phyloP scores from a whole-genome alignment of 257 asterid species.

The Hygrophila difformis region DNA sequence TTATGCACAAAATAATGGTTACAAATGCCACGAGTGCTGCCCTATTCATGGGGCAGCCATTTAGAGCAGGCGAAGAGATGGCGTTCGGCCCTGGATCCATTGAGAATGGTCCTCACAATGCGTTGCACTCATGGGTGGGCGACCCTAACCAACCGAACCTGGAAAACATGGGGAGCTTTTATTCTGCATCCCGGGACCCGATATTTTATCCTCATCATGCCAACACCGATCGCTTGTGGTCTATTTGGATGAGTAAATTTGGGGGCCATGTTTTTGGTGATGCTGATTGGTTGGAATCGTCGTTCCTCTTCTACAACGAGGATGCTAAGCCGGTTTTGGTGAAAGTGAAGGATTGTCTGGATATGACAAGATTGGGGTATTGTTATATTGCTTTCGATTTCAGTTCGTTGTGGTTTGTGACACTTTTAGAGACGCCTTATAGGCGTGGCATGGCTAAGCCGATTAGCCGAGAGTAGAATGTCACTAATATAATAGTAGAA shows the following conservation, averaged over 20 bases:
- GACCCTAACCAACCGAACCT: background rate
- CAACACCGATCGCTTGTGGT: conserved; percentile 14
- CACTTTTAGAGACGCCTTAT: too few relatives aligned
- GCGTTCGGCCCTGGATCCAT: conserved; percentile 1
- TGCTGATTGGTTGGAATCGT: conserved; percentile 10
- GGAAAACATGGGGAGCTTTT: conserved; percentile 12
- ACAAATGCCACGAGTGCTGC: background rate
- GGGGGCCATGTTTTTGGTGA: background rate
- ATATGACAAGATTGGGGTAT: too few relatives aligned
- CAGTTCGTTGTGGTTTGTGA: too few relatives aligned
- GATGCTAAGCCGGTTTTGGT: conserved; percentile 2
- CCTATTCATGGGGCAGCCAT: conserved; percentile 8
- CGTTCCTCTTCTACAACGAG: conserved; percentile 8
- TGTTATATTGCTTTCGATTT: too few relatives aligned
- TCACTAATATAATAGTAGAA: too few relatives aligned
- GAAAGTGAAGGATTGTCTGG: conserved; percentile 4
- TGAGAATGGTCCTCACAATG: conserved; percentile 2
- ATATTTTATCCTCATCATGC: conserved; percentile 13
- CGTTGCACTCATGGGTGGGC: conserved; percentile 5
- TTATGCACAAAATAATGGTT: conserved; percentile 8
- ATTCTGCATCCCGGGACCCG: conserved; percentile 18
- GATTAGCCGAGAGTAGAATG: too few relatives aligned
- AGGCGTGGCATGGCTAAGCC: too few relatives aligned
- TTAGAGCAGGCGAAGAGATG: conserved; percentile 4
- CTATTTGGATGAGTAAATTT: conserved; percentile 1